phyloP scores from a whole-genome alignment of 306 rosid species.

The Potentilla sterilis region DNA sequence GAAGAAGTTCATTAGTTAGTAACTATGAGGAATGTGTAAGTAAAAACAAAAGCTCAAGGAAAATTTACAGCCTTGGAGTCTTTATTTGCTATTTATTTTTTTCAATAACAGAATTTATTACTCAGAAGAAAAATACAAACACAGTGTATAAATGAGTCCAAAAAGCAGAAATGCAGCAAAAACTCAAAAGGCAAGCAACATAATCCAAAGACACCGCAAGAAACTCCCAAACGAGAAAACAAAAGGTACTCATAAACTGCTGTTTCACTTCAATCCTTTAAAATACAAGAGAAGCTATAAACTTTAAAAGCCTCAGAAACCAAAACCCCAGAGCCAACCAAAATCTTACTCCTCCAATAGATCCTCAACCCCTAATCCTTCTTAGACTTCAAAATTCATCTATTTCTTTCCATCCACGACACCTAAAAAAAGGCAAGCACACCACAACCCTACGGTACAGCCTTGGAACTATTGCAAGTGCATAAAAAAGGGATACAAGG shows the following conservation, averaged over 20 bases:
- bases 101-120: not conserved
- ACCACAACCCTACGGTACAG: not conserved
- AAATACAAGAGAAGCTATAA: not conserved
- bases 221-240: not conserved
- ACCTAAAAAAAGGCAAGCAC: not conserved
- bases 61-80: not conserved
- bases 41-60: not conserved
- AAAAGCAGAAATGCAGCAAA: not conserved
- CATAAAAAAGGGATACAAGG: not conserved
- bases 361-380: not conserved
- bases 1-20: slow-evolving; percentile 17
- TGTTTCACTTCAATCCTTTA: not conserved
- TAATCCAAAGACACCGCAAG: not conserved
- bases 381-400: not conserved
- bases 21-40: slow-evolving; percentile 14
- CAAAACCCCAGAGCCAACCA: not conserved
- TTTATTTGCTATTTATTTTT: no score
- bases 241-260: not conserved
- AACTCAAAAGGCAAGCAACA: not conserved
- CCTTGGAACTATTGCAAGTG: not conserved
- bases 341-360: not conserved
- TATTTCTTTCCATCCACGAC: not conserved
- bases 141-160: not conserved
- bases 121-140: not conserved
- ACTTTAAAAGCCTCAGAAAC: not conserved